Evolutionary conservation across 1,284 basidiomycete genomes (phyloP).

Genomic region (Rhodotorula sp.): DNA sequence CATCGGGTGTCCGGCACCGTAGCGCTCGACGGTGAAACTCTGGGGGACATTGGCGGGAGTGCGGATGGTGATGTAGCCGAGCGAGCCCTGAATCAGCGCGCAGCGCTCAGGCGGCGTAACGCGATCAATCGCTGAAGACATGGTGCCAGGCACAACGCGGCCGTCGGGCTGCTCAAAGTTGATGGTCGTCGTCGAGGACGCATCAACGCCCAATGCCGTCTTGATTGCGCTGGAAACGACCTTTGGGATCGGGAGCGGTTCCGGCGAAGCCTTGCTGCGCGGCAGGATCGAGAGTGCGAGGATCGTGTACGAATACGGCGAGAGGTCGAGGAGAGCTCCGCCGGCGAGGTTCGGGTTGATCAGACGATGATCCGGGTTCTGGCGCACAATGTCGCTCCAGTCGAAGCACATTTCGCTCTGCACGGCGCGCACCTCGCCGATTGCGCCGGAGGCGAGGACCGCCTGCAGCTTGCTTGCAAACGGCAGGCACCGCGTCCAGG

Average conservation of each 20-base stretch:
- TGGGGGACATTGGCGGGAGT: conserved; percentile 29
- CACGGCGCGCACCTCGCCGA: conserved; percentile 49
- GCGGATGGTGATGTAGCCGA: conserved; percentile 26
- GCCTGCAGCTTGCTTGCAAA: conserved; percentile 47
- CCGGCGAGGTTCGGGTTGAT: conserved; percentile 53
- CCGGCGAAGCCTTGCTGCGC: neutral
- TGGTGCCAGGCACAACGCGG: conserved; percentile 40
- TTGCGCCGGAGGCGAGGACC: conserved; percentile 46
- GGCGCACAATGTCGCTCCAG: conserved; percentile 26
- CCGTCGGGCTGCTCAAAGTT: conserved; percentile 36
- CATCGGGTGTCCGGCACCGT: conserved; percentile 16
- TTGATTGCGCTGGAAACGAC: conserved; percentile 27
- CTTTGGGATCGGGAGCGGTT: conserved; percentile 13
- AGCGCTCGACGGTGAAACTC: conserved; percentile 15
- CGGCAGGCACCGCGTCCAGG: conserved; percentile 51
- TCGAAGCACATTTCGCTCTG: conserved; percentile 47
- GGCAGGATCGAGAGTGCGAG: conserved; percentile 43
- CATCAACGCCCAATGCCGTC: conserved; percentile 27
- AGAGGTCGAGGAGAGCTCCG: conserved; percentile 54
- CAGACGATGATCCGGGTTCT: conserved; percentile 47
- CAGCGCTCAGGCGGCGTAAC: conserved; percentile 17
- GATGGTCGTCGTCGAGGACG: conserved; percentile 20
- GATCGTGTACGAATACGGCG: conserved; percentile 46
- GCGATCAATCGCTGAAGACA: conserved; percentile 32
- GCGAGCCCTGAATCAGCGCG: conserved; percentile 14